Percentiles rank a stretch among this genome's conserved stretches.
These are phyloP conservation scores for Auriculariales sp. DNA, from an alignment of 768 basidiomycete species.

Conservation along the genomic window DNA sequence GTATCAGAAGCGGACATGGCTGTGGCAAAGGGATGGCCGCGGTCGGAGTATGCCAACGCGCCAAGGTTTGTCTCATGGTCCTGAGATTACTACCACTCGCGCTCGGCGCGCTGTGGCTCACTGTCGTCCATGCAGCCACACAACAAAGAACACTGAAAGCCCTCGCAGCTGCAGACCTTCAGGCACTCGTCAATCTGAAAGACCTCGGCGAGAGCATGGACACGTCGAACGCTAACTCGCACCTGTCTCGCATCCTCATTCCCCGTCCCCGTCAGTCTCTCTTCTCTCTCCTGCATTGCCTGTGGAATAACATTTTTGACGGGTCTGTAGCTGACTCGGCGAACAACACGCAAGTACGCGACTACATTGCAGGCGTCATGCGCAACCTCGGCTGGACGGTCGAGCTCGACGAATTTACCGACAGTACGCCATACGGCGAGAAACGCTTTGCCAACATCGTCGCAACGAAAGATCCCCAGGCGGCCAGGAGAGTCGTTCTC, in stretches of 20 bases:
- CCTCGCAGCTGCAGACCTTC: conserved; percentile 38
- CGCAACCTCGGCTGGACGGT: conserved; percentile 71
- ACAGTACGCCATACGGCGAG: conserved; percentile 64
- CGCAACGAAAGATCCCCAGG: conserved; percentile 86
- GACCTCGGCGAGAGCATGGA: conserved; percentile 62
- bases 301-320: conserved; percentile 1
- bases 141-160: conserved; percentile 21
- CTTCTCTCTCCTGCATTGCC: conserved; percentile 5
- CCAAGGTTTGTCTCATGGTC: too few relatives aligned
- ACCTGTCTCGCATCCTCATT: conserved; percentile 73
- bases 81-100: too few relatives aligned
- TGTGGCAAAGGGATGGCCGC: too few relatives aligned
- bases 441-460: conserved; percentile 81
- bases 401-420: conserved; percentile 72
- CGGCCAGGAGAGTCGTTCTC: conserved; percentile 67
- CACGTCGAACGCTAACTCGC: conserved; percentile 46
- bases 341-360: conserved; percentile 68
- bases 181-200: conserved; percentile 32
- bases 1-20: too few relatives aligned
- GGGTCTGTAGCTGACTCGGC: conserved; percentile 42
- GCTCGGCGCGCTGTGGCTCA: too few relatives aligned
- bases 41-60: too few relatives aligned
- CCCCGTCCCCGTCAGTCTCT: conserved; percentile 56
- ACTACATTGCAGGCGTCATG: conserved; percentile 65
- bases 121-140: conserved; percentile 17